A percentile compares a stretch with the other conserved stretches of the same genome.
Evolutionary conservation across 306 rosid species (phyloP).

Genomic region (Morella rubra): DNA sequence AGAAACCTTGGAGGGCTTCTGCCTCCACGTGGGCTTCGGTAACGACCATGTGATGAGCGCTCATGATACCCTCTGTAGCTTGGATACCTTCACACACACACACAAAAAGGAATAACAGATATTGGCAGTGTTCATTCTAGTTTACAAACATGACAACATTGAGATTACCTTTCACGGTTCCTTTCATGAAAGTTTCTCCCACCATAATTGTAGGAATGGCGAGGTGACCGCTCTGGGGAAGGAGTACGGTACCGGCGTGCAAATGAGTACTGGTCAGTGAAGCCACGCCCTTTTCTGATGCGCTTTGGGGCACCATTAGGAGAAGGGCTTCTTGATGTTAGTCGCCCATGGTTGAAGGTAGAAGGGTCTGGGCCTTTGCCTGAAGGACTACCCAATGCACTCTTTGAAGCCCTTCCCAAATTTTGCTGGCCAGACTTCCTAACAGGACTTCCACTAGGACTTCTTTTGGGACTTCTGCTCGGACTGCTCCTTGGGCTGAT

Average conservation of each 20-base stretch:
- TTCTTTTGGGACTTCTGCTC: conserved; percentile 40
- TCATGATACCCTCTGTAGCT: conserved; percentile 61
- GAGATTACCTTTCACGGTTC: conserved; percentile 69
- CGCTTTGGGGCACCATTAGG: conserved; percentile 85
- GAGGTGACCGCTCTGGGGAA: conserved; percentile 67
- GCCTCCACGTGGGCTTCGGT: conserved; percentile 68
- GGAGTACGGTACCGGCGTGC: conserved; percentile 95
- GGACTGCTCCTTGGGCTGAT: conserved; percentile 35
- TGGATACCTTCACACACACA: conserved; percentile 58
- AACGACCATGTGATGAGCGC: conserved; percentile 62
- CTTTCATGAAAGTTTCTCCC: conserved; percentile 59
- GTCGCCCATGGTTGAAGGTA: conserved; percentile 44
- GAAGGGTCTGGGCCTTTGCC: conserved; percentile 46
- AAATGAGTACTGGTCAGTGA: conserved; percentile 83
- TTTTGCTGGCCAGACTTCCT: conserved; percentile 43
- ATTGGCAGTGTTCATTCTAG: conserved; percentile 10
- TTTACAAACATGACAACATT: conserved; percentile 7
- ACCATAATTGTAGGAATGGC: conserved; percentile 43
- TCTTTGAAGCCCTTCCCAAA: conserved; percentile 36
- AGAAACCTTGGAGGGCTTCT: conserved; percentile 73
- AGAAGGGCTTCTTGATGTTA: conserved; percentile 69
- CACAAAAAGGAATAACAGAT: conserved; percentile 21
- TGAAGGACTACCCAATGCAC: conserved; percentile 44
- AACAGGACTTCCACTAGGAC: conserved; percentile 38
- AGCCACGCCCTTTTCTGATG: conserved; percentile 94